These are phyloP conservation scores for Epichloe sp. DNA, from an alignment of 2,329 filamentous ascomycete species.

Conservation along the genomic window DNA sequence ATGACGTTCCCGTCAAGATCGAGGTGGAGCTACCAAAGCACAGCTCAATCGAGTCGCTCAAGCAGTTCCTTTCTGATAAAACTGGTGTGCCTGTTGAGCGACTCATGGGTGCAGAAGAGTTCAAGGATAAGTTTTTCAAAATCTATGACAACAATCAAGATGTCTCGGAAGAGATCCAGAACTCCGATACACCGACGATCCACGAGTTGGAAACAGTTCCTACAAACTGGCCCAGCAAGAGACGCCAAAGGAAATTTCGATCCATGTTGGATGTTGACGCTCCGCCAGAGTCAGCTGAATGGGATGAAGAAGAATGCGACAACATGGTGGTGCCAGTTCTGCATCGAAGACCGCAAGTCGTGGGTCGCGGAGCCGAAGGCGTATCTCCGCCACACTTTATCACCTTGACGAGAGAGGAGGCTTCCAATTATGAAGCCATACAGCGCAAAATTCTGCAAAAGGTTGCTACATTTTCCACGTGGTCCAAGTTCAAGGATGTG, in stretches of 20 bases:
- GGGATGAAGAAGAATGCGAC: conserved; percentile 50
- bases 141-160: conserved; percentile 57
- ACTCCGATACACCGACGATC: conserved; percentile 53
- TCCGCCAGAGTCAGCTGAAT: conserved; percentile 31
- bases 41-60: conserved; percentile 53
- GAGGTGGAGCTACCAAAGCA: conserved; percentile 72
- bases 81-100: conserved; percentile 50
- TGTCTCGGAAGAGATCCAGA: conserved; percentile 59
- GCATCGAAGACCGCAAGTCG: conserved; percentile 35
- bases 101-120: conserved; percentile 73
- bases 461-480: conserved; percentile 63
- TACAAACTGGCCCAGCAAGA: conserved; percentile 59
- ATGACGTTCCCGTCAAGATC: conserved; percentile 56
- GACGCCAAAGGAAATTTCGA: conserved; percentile 29
- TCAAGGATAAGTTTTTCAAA: conserved; percentile 75
- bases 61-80: conserved; percentile 55
- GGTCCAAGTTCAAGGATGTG: conserved; percentile 44
- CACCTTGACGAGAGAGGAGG: conserved; percentile 60
- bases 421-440: conserved; percentile 53
- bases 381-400: conserved; percentile 53
- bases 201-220: conserved; percentile 67
- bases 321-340: conserved; percentile 58
- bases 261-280: conserved; percentile 38
- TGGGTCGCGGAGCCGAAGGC: conserved; percentile 18
- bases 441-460: conserved; percentile 68